Base-by-base conservation (phyloP, 2,329 filamentous ascomycete species). In the Diaporthe australafricana region DNA sequence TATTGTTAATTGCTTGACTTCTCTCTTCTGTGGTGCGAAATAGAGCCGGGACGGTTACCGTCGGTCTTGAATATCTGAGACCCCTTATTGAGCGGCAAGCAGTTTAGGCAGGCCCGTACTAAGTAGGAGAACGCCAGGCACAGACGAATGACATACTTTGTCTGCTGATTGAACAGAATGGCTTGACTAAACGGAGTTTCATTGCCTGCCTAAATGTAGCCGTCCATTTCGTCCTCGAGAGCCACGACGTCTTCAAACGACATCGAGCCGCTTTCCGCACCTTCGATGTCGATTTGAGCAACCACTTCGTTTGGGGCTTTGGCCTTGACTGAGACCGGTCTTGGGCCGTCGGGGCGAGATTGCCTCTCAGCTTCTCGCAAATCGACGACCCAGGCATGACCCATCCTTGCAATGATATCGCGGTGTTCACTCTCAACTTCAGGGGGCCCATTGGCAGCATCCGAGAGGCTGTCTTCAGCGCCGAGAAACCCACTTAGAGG, bases 201-300 rank as follows among this genome's bases (percentile, higher is more conserved):
- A 20, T 40, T 40, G 20, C 25, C 11, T 35, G 25, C 27, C 27
- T 47, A 22, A 27, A 6, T 35, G 16, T 47, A 32, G 4, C 5
- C 14, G 7, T 38, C 60, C 60, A 63, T 63, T 27, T 63, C 60
- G 17, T 22, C 4, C n/a, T 63, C 42, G 12, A 63, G 60, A 22
- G 3, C 42, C 12, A 35, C 60, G 8, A 63, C 27, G 35, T 63
- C 60, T 25, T 48, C 17, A 8, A 35, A 35, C 27, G 14, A 22
- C 20, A 48, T 25, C 12, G 60, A 25, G 42, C 27, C 16, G 27
- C 5, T 7, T 32, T 47, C 57, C 22, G 20, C 42, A 16, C 20
- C 20, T 35, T 63, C 60, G 17, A 63, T 11, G 42, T 63, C 57
- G 27, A 63, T n/a, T 22, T 32, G 22, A 11, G 4, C 27, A 1